Conservation (phyloP, 169 alveolate genomes). For the Neospora caninum region DNA sequence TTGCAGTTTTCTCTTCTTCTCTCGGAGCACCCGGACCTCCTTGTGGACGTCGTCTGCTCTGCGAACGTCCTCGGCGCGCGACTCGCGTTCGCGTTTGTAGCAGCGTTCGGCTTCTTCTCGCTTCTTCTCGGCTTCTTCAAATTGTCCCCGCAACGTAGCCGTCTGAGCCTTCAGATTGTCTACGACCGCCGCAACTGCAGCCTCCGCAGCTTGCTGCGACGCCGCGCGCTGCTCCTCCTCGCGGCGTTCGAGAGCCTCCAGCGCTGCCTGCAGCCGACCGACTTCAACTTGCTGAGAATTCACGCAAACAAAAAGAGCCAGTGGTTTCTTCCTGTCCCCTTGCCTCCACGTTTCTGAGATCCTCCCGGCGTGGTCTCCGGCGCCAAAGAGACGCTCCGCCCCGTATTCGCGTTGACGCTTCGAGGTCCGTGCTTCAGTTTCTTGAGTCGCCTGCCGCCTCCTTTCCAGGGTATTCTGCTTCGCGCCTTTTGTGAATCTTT, state of each 20-base stretch:
- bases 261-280: slow-evolving; percentile 4
- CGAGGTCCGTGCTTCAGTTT: no score
- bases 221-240: slow-evolving; percentile 13
- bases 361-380: no score
- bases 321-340: no score
- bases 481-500: no score
- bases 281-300: not conserved
- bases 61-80: slow-evolving; percentile 25
- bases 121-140: not conserved
- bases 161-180: slow-evolving; percentile 32
- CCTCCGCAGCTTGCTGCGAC: slow-evolving; percentile 24
- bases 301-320: no score
- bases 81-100: slow-evolving; percentile 29
- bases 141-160: not conserved
- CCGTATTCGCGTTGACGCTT: no score
- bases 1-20: slow-evolving; percentile 13
- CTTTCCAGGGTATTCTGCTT: no score
- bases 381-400: no score
- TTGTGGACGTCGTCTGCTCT: slow-evolving; percentile 4
- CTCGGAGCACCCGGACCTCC: slow-evolving; percentile 27
- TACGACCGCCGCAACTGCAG: slow-evolving; percentile 25
- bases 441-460: no score
- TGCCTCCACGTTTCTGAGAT: no score
- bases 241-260: slow-evolving; percentile 8
- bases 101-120: slow-evolving; percentile 33